Evolutionary conservation across 2,329 filamentous ascomycete genomes (phyloP).

Genomic region (Fusarium circinatum): DNA sequence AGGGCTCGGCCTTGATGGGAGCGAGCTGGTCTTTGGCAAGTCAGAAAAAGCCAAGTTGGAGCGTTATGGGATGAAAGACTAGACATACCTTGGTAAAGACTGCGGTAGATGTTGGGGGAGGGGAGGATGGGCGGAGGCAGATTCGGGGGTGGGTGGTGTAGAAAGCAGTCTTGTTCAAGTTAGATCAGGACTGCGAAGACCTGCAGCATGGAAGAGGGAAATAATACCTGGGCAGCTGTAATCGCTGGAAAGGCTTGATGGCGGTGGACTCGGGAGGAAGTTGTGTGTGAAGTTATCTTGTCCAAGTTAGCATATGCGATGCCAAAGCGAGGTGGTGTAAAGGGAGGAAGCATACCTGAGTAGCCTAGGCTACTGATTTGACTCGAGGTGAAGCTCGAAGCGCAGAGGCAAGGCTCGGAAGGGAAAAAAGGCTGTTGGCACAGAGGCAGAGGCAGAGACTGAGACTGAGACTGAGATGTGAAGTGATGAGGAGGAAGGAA

Average conservation of each 20-base stretch:
- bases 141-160: background rate
- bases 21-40: background rate
- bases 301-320: background rate
- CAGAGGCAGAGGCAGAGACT: background rate
- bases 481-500: background rate
- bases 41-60: background rate
- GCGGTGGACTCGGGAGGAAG: background rate
- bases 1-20: background rate
- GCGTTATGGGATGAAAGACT: background rate
- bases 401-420: background rate
- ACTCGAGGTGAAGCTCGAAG: background rate
- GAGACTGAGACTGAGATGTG: background rate
- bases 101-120: background rate
- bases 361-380: background rate
- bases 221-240: background rate
- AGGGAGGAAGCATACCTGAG: background rate
- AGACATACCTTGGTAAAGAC: background rate
- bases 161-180: background rate
- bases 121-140: background rate
- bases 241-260: background rate
- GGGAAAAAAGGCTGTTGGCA: background rate
- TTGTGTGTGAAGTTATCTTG: background rate
- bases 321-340: background rate
- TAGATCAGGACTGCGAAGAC: background rate
- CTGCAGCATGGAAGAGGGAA: background rate